Evolutionary conservation across 805 yeast species (phyloP).

Genomic region (Myxozyma melibiosi): DNA sequence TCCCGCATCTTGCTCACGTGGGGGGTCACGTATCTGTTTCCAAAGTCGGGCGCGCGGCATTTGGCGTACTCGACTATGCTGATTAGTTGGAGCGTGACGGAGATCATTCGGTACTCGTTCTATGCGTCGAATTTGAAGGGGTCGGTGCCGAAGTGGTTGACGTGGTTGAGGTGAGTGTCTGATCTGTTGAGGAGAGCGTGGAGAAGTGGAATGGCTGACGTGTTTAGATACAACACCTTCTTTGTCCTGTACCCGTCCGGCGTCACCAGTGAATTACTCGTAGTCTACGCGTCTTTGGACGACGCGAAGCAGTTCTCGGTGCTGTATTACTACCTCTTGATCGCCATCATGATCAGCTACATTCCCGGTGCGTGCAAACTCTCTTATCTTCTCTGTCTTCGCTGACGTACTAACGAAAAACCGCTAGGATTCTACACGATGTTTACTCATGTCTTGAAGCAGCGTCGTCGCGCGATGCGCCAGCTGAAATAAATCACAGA

Average conservation of each 20-base stretch:
- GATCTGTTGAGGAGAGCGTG: not conserved
- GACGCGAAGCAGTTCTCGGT: slow-evolving; percentile 55
- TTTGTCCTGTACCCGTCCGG: slow-evolving; percentile 86
- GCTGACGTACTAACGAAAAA: not conserved
- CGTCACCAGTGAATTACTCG: slow-evolving; percentile 77
- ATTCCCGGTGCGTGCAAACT: slow-evolving; percentile 72
- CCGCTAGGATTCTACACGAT: slow-evolving; percentile 61
- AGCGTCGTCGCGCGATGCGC: slow-evolving; percentile 68
- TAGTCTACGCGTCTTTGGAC: slow-evolving; percentile 70
- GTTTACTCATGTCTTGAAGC: slow-evolving; percentile 85
- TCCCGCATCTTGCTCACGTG: slow-evolving; percentile 80
- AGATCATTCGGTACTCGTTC: slow-evolving; percentile 82
- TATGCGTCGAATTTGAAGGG: slow-evolving; percentile 69
- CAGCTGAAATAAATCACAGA: not conserved
- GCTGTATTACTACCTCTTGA: slow-evolving; percentile 58
- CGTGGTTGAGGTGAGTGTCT: slow-evolving; percentile 56
- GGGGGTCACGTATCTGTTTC: slow-evolving; percentile 78
- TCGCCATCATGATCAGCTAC: slow-evolving; percentile 63
- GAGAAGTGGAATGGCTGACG: not conserved
- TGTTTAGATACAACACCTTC: slow-evolving; percentile 65
- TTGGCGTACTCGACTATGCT: slow-evolving; percentile 64
- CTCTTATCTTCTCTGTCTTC: not conserved
- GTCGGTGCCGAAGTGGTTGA: slow-evolving; percentile 61
- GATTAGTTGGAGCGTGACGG: slow-evolving; percentile 93
- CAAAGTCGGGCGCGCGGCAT: slow-evolving; percentile 64